A percentile compares a stretch with the other conserved stretches of the same genome.
These are phyloP conservation scores for Russula ochroleuca DNA, from an alignment of 768 basidiomycete species.

Conservation along the genomic window DNA sequence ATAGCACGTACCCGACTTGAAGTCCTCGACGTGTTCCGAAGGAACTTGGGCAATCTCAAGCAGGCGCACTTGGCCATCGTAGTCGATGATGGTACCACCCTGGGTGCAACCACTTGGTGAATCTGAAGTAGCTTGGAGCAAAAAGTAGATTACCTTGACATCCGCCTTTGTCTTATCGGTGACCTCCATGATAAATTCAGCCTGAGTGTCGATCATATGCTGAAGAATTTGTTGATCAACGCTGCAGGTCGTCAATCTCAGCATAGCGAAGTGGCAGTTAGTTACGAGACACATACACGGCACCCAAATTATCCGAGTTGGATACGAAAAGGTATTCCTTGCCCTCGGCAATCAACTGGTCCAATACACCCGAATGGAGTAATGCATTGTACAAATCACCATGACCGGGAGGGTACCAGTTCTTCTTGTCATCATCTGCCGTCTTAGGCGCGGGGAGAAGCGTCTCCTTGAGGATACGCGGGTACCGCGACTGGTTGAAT, in stretches of 20 bases:
- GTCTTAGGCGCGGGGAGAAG: constrained; percentile 78
- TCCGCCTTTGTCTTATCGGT: constrained; percentile 97
- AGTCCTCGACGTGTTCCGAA: constrained; percentile 89
- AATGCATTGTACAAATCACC: constrained; percentile 95
- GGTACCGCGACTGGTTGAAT: constrained; percentile 93
- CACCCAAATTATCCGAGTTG: constrained; percentile 96
- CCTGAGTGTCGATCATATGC: constrained; percentile 76
- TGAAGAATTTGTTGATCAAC: constrained; percentile 58
- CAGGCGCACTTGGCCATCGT: constrained; percentile 81
- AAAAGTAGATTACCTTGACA: constrained; percentile 39
- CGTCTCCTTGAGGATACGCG: constrained; percentile 86
- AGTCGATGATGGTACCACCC: constrained; percentile 88
- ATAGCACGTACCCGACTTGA: constrained; percentile 60
- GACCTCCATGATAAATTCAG: constrained; percentile 93
- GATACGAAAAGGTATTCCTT: constrained; percentile 98
- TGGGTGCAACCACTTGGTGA: constrained; percentile 29
- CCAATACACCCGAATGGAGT: constrained; percentile 83
- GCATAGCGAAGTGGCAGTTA: background rate
- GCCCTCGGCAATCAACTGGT: constrained; percentile 83
- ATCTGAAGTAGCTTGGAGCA: background rate
- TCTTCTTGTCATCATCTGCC: constrained; percentile 77
- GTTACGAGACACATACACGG: constrained; percentile 53
- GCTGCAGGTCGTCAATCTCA: constrained; percentile 8
- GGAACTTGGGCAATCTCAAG: constrained; percentile 96
- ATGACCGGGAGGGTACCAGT: constrained; percentile 98